A percentile compares a stretch with the other conserved stretches of the same genome.
Evolutionary conservation across 2,329 filamentous ascomycete species (phyloP).

Genomic region (Knoxdaviesia proteae): DNA sequence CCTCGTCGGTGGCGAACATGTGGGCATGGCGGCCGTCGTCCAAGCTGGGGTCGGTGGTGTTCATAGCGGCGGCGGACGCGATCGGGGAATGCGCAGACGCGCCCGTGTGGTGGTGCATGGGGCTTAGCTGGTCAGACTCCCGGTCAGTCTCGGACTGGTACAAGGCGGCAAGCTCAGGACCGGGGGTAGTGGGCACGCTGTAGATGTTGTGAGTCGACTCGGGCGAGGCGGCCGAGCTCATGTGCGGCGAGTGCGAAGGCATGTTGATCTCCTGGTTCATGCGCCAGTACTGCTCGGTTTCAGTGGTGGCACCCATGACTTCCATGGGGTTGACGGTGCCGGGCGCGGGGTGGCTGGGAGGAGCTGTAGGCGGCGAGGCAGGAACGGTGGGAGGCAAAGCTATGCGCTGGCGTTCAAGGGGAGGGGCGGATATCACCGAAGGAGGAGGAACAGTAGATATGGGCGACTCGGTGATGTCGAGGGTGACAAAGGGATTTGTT

Average conservation of each 20-base stretch:
- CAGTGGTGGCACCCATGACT: slow-evolving; percentile 23
- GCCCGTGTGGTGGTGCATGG: too few species aligned
- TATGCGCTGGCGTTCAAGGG: slow-evolving; percentile 2
- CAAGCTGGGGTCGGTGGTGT: background rate
- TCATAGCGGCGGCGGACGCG: background rate
- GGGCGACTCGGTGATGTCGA: slow-evolving; percentile 4
- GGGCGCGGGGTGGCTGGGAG: slow-evolving; percentile 15
- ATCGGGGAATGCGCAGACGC: too few species aligned
- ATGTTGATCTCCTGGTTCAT: slow-evolving; percentile 2
- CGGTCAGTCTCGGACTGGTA: background rate
- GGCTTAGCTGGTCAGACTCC: too few species aligned
- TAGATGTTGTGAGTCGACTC: background rate
- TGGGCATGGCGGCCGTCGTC: slow-evolving; percentile 1
- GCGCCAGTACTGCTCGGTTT: slow-evolving; percentile 11
- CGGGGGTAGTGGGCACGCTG: background rate
- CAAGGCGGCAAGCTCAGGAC: background rate
- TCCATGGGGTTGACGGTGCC: slow-evolving; percentile 33
- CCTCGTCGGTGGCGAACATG: slow-evolving; percentile 2
- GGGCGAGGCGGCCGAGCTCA: background rate
- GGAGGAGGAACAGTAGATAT: background rate
- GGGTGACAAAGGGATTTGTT: slow-evolving; percentile 1
- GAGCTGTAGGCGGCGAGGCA: slow-evolving; percentile 8
- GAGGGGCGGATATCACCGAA: background rate
- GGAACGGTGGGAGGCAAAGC: background rate
- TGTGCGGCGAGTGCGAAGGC: background rate